Evolutionary conservation across 768 basidiomycete genomes (phyloP), one percentile per base, ranked within the genome.

Genomic region (Cystofilobasidium bisporidii): DNA sequence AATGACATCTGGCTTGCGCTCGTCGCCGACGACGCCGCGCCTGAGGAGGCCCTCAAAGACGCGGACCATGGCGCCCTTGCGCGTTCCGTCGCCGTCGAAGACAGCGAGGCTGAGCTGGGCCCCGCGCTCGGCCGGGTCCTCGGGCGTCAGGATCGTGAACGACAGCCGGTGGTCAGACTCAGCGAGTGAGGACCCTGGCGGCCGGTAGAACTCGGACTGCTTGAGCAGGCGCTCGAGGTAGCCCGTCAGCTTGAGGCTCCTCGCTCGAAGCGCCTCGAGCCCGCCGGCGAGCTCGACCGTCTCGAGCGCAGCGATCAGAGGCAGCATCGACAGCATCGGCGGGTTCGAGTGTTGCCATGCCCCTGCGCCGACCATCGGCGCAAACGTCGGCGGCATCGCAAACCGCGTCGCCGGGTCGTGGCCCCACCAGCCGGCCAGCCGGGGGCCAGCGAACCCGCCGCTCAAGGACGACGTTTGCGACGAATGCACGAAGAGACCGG

Each of bases 341-440:
- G 96, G 92, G 78, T 97, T 98, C 45, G 93, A 97, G 77, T 94
- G 88, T 75, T 96, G 93, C 79, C 88, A 97, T 48, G 92, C 92
- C 76, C 91, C 88, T 0, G 96, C 96, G 64, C 96, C 96, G 24
- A 81, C 82, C 70, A 89, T 88, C 12, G 92, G 87, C 58, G 83
- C 83, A 79, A 96, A 99, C 61, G 74, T 80, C 17, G 86, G 80
- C 32, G 88, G 86, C 94, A 98, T 98, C 64, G 82, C 79, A 80
- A 99, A 98, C 36, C 96, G 86, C 45, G 91, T 93, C 63, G 80
- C 74, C 33, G 86, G 82, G 73, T 91, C 85, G 76, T 97, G 92
- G 55, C 96, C 96, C 94, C 94, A 99, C 96, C 96, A 99, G 55
- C 96, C 96, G 47, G 91, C 86, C 69, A 85, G 85, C 48, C 53